Evolutionary conservation across 495 filamentous ascomycete species (phyloP).

Genomic region (Hypoxylon fuscum): DNA sequence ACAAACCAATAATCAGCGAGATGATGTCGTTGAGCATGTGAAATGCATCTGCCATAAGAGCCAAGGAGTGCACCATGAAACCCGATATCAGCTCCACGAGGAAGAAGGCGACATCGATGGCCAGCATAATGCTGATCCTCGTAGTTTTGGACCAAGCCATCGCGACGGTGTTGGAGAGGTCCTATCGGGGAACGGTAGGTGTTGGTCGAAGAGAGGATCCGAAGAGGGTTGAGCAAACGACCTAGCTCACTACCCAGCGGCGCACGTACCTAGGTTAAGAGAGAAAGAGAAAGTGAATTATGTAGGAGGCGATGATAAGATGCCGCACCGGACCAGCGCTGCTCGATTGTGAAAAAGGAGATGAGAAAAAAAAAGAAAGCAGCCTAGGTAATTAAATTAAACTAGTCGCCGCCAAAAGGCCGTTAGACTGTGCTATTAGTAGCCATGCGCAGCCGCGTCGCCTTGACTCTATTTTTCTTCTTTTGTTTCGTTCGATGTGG

Average conservation of each 20-base stretch:
- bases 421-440: slow-evolving; percentile 7
- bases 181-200: slow-evolving; percentile 4
- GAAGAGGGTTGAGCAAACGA: background rate
- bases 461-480: background rate
- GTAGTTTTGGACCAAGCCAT: slow-evolving; percentile 95
- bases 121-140: slow-evolving; percentile 91
- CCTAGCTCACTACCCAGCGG: background rate
- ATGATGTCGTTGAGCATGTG: slow-evolving; percentile 99
- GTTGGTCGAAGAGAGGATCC: background rate
- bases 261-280: background rate
- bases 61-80: slow-evolving; percentile 86
- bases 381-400: slow-evolving; percentile 7
- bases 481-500: background rate
- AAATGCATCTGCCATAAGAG: slow-evolving; percentile 94
- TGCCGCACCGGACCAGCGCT: background rate
- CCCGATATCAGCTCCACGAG: slow-evolving; percentile 86
- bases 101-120: slow-evolving; percentile 90
- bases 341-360: slow-evolving; percentile 2
- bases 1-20: slow-evolving; percentile 88
- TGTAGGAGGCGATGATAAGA: slow-evolving; percentile 16
- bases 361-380: slow-evolving; percentile 12
- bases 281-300: slow-evolving; percentile 11
- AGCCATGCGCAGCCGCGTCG: slow-evolving; percentile 10
- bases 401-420: slow-evolving; percentile 1
- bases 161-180: slow-evolving; percentile 12